phyloP scores from a whole-genome alignment of 495 filamentous ascomycete species.

The Daldinia vernicosa region DNA sequence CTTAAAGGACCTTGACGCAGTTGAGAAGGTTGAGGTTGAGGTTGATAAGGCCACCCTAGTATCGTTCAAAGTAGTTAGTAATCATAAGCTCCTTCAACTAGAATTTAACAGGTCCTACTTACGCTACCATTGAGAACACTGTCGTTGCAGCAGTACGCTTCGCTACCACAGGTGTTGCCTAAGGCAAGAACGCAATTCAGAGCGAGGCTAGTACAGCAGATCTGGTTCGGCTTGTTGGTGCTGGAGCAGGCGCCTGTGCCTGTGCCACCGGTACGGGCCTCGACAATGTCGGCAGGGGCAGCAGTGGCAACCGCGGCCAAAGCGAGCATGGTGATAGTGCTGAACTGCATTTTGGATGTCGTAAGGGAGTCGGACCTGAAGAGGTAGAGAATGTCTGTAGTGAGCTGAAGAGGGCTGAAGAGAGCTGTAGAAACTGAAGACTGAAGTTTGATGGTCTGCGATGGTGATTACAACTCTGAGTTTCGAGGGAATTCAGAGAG shows the following conservation, averaged over 20 bases:
- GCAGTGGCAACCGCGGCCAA: constrained; percentile 40
- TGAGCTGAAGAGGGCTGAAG: constrained; percentile 29
- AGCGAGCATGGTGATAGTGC: constrained; percentile 29
- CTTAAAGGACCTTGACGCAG: constrained; percentile 27
- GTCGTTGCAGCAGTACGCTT: constrained; percentile 36
- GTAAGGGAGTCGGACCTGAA: constrained; percentile 6
- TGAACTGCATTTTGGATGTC: constrained; percentile 43
- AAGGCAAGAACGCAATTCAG: constrained; percentile 23
- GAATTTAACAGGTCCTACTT: background rate
- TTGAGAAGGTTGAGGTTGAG: constrained; percentile 31
- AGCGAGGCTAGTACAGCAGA: constrained; percentile 29
- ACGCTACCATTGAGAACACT: background rate
- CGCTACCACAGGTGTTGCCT: constrained; percentile 12
- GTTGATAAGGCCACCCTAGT: constrained; percentile 9
- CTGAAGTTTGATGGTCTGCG: constrained; percentile 29
- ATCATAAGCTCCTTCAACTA: background rate
- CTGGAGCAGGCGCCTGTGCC: constrained; percentile 21
- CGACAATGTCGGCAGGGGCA: constrained; percentile 30
- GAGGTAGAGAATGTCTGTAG: constrained; percentile 11
- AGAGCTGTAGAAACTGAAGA: constrained; percentile 24
- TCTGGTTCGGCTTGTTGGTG: constrained; percentile 29
- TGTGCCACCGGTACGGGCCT: constrained; percentile 14
- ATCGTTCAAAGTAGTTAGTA: constrained; percentile 1
- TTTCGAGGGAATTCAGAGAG: constrained; percentile 7
- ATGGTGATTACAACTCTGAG: constrained; percentile 20